These are phyloP conservation scores for Aspergillus glaucus DNA, from an alignment of 2,329 filamentous ascomycete genomes.

Conservation along the genomic window DNA sequence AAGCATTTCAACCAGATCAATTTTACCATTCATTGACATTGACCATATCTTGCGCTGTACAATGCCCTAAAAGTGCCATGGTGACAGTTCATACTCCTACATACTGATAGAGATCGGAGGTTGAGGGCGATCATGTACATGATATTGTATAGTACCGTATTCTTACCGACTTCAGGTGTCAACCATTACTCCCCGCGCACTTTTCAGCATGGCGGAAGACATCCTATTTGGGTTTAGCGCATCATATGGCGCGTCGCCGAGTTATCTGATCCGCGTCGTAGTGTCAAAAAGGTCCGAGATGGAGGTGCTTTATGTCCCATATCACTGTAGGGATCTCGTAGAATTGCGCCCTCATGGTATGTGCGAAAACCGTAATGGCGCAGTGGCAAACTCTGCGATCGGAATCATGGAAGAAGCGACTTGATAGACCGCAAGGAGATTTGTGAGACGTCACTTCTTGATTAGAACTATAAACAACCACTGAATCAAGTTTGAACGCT, in stretches of 20 bases:
- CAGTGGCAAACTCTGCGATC: background rate
- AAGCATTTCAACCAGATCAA: too few relatives aligned
- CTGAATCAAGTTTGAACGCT: background rate
- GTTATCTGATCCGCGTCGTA: conserved; percentile 7
- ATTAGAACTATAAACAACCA: background rate
- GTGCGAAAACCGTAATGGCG: background rate
- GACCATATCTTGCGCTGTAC: too few relatives aligned
- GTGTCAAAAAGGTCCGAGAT: too few relatives aligned
- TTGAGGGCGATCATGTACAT: conserved; percentile 1
- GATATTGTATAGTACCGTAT: background rate
- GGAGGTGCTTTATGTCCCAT: too few relatives aligned
- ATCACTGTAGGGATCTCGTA: too few relatives aligned
- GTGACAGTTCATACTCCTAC: background rate
- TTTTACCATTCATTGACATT: too few relatives aligned
- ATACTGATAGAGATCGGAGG: background rate
- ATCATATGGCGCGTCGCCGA: conserved; percentile 19
- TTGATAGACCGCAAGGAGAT: background rate
- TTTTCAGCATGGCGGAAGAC: conserved; percentile 19
- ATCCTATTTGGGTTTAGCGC: conserved; percentile 11
- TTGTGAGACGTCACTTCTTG: background rate
- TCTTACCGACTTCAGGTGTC: background rate
- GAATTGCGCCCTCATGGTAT: too few relatives aligned
- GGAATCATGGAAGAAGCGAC: background rate
- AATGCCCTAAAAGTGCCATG: too few relatives aligned
- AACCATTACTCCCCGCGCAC: conserved; percentile 12